Conservation (phyloP, 1,139 yeast species). For the Komagataea norvegica region DNA sequence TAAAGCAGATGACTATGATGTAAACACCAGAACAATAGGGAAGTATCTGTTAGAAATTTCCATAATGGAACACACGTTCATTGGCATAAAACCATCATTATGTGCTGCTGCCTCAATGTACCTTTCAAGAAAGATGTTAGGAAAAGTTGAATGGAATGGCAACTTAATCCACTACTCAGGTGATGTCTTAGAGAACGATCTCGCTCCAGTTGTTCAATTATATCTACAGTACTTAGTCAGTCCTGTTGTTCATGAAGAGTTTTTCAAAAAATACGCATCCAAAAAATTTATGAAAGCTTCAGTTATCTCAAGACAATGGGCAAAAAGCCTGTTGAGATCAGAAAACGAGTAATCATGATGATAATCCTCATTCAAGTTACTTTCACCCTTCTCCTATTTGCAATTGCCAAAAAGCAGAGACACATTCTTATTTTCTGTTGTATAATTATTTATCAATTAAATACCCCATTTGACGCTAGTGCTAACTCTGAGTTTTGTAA, state of each 20-base stretch:
- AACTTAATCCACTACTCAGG: conserved; percentile 87
- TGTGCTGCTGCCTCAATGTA: conserved; percentile 93
- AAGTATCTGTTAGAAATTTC: conserved; percentile 83
- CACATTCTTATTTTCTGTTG: background rate
- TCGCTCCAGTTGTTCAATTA: conserved; percentile 66
- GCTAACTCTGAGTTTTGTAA: too few species aligned
- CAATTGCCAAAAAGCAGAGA: background rate
- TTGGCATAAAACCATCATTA: conserved; percentile 74
- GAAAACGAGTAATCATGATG: background rate
- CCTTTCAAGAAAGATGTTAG: conserved; percentile 73
- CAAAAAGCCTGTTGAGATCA: conserved; percentile 42
- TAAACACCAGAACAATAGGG: conserved; percentile 86
- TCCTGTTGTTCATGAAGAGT: conserved; percentile 89
- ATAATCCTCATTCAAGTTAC: background rate
- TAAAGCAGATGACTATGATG: conserved; percentile 93
- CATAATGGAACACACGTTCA: conserved; percentile 73
- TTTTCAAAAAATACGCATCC: conserved; percentile 88
- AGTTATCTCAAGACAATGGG: conserved; percentile 86
- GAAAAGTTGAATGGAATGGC: conserved; percentile 72
- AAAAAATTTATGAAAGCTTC: conserved; percentile 89
- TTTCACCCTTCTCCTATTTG: background rate
- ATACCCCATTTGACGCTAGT: conserved; percentile 1
- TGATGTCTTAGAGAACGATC: conserved; percentile 73
- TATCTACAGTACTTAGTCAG: conserved; percentile 73
- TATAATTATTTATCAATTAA: background rate